phyloP scores from a whole-genome alignment of 2,329 filamentous ascomycete genomes.

The Talaromyces amestolkiae region DNA sequence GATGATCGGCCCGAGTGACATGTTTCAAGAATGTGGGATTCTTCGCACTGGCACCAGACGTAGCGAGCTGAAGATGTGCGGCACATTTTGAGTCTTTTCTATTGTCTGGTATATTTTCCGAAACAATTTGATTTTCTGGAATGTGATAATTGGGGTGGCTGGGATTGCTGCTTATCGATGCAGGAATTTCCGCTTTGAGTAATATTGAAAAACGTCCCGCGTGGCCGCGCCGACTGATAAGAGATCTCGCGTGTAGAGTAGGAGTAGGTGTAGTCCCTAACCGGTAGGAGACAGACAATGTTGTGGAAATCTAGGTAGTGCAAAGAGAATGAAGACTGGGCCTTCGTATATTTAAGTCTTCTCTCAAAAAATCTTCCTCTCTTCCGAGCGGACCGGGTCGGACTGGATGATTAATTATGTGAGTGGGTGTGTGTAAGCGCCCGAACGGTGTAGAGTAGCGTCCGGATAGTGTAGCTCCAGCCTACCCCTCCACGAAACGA shows the following conservation, averaged over 20 bases:
- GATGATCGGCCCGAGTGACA: conserved; percentile 32
- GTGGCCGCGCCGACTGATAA: conserved; percentile 11
- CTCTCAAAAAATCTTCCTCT: neutral
- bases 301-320: neutral
- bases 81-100: conserved; percentile 30
- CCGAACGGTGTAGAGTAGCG: neutral
- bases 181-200: conserved; percentile 14
- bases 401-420: conserved; percentile 1
- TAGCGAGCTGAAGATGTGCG: conserved; percentile 39
- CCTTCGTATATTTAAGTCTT: neutral
- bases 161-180: neutral
- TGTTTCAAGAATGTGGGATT: conserved; percentile 32
- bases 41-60: conserved; percentile 40
- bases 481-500: neutral
- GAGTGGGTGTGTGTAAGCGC: conserved; percentile 6
- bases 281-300: conserved; percentile 3
- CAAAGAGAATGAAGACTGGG: neutral
- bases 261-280: neutral
- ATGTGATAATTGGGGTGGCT: neutral
- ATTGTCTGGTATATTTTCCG: neutral
- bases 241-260: neutral
- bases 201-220: conserved; percentile 17
- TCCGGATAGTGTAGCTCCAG: neutral
- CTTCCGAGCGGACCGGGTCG: conserved; percentile 1
- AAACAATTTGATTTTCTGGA: neutral